phyloP scores from a whole-genome alignment of 108 stramenopile genomes.

The Conticribra guillardii region DNA sequence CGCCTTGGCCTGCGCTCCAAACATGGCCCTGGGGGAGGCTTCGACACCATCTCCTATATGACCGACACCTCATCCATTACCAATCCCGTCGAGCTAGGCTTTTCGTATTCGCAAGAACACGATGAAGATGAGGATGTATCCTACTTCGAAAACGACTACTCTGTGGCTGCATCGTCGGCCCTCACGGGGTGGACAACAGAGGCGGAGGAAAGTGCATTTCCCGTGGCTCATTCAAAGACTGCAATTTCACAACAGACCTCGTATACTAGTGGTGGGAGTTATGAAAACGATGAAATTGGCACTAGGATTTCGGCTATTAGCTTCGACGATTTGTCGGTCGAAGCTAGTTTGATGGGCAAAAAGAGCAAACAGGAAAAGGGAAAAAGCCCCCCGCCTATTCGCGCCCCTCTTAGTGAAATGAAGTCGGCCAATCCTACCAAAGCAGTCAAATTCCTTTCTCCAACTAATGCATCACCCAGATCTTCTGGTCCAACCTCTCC shows the following conservation, averaged over 20 bases:
- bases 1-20: slow-evolving; percentile 18
- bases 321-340: slow-evolving; percentile 28
- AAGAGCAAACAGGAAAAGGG: slow-evolving; percentile 5
- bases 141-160: slow-evolving; percentile 31
- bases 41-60: slow-evolving; percentile 32
- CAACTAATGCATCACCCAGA: slow-evolving; percentile 1
- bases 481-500: slow-evolving; percentile 25
- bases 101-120: slow-evolving; percentile 19
- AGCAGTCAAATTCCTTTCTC: slow-evolving; percentile 15
- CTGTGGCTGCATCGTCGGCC: slow-evolving; percentile 36
- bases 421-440: slow-evolving; percentile 16
- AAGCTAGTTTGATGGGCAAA: slow-evolving; percentile 10
- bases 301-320: slow-evolving; percentile 13
- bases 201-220: slow-evolving; percentile 4
- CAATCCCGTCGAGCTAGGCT: slow-evolving; percentile 30
- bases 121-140: slow-evolving; percentile 29
- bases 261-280: too few relatives aligned
- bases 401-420: neutral
- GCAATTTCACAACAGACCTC: neutral
- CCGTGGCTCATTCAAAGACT: slow-evolving; percentile 1
- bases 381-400: neutral
- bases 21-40: neutral
- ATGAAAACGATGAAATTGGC: slow-evolving; percentile 10
- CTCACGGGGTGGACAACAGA: neutral
- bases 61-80: slow-evolving; percentile 50